Evolutionary conservation across 441 rosid species (phyloP), one percentile per base, ranked within the genome.

Genomic region (Bruguiera hainesii): DNA sequence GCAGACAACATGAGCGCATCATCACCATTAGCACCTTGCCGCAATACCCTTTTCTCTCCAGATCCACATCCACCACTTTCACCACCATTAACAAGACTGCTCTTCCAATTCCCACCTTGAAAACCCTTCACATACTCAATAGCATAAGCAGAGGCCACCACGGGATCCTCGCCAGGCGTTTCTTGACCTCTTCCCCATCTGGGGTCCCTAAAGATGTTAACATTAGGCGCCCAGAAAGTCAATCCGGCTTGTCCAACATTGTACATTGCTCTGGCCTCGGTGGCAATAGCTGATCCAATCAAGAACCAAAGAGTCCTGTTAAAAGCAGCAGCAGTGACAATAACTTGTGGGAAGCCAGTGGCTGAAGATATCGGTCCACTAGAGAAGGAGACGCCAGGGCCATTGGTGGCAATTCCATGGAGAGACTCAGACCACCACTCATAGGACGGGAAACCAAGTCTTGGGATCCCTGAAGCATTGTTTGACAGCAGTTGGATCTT

Each of bases 341-440:
- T 88, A 56, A 94, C 99, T 81, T 91, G 97, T 75, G 99, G 99
- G 72, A 94, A 94, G 73, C 81, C 85, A n/a, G 99, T 94, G 48
- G 99, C 97, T 5, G 93, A 64, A 48, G 81, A 89, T 4, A 96
- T 83, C 66, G 85, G 88, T 66, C 77, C 84, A 70, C 82, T 83
- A 20, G 68, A 84, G 67, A 94, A 94, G 77, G 81, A 84, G 49
- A 91, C 83, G 7, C 99, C 99, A 1, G 89, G 99, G 37, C 98
- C 98, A 50, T 85, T 85, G 63, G 80, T 91, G 56, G 99, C 90
- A 56, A 94, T 93, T 10, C 99, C 99, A 60, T 94, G 98, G 59
- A 94, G 87, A 13, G 96, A 94, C 63, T 94, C 98, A 30, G 98
- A 93, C 98, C 98, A 93, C 98, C 98, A 93, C 77, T 91, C 96